Evolutionary conservation across 2,329 filamentous ascomycete genomes (phyloP).

Genomic region (Phaeosphaeriaceae sp.): DNA sequence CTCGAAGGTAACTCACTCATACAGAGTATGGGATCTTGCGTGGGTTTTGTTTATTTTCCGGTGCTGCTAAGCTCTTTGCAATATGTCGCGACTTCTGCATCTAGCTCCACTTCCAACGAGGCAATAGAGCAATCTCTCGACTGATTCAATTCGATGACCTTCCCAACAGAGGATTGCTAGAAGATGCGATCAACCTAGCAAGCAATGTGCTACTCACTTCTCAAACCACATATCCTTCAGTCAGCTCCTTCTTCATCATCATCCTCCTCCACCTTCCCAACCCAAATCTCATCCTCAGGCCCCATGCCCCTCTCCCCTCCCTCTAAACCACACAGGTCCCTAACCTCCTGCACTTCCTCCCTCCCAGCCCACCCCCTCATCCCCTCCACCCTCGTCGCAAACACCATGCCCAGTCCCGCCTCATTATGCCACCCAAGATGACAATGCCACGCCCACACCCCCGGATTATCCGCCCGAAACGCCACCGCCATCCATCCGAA

Average conservation of each 20-base stretch:
- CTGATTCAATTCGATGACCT: too few relatives aligned
- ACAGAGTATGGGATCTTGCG: too few relatives aligned
- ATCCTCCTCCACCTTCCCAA: background rate
- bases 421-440: slow-evolving; percentile 71
- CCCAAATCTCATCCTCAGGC: background rate
- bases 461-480: slow-evolving; percentile 69
- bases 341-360: slow-evolving; percentile 39
- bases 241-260: background rate
- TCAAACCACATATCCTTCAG: too few relatives aligned
- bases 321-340: slow-evolving; percentile 54
- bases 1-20: too few relatives aligned
- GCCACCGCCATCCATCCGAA: slow-evolving; percentile 71
- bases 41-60: too few relatives aligned
- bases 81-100: too few relatives aligned
- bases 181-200: too few relatives aligned
- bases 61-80: too few relatives aligned
- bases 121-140: too few relatives aligned
- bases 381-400: slow-evolving; percentile 58
- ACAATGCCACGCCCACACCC: slow-evolving; percentile 70
- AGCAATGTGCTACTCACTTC: too few relatives aligned
- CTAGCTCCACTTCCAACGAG: too few relatives aligned
- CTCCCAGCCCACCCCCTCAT: slow-evolving; percentile 56
- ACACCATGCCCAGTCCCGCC: slow-evolving; percentile 60
- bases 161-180: too few relatives aligned
- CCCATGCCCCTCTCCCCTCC: slow-evolving; percentile 35